These are phyloP conservation scores for Albophoma yamanashiensis DNA, from an alignment of 2,329 filamentous ascomycete genomes.

Conservation along the genomic window DNA sequence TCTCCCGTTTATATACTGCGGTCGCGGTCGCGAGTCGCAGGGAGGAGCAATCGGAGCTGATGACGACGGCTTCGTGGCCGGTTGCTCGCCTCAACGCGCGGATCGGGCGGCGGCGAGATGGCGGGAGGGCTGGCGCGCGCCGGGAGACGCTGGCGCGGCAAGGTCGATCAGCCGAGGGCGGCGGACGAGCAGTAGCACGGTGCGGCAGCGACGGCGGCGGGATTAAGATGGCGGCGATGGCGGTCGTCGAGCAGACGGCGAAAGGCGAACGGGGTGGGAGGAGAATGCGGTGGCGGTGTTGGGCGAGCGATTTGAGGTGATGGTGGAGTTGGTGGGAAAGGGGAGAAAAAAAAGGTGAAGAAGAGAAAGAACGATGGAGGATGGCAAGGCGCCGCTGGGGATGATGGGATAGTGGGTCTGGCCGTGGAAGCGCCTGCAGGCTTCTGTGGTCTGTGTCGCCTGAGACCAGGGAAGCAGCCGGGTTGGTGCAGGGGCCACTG, in stretches of 20 bases:
- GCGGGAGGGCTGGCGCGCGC: background rate
- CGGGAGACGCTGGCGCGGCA: background rate
- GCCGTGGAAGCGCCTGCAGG: conserved; percentile 7
- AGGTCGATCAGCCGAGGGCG: background rate
- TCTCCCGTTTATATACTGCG: background rate
- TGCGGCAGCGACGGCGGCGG: background rate
- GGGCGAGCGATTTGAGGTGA: conserved; percentile 6
- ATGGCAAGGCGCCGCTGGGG: conserved; percentile 8
- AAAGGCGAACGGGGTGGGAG: conserved; percentile 6
- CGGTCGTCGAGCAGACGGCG: background rate
- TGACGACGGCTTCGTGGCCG: background rate
- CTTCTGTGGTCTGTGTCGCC: background rate
- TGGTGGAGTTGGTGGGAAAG: conserved; percentile 16
- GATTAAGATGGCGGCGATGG: background rate
- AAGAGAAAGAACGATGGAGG: conserved; percentile 15
- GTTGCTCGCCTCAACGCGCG: background rate
- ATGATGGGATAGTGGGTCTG: conserved; percentile 13
- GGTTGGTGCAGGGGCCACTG: background rate
- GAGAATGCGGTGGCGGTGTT: conserved; percentile 5
- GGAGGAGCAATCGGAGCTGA: background rate
- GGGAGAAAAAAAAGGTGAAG: conserved; percentile 14
- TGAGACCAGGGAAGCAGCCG: background rate
- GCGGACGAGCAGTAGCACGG: background rate
- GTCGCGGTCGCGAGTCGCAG: background rate
- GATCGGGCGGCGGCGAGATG: background rate